These are phyloP conservation scores for Hypoxylon intermedium DNA, from an alignment of 495 filamentous ascomycete species.

Conservation along the genomic window DNA sequence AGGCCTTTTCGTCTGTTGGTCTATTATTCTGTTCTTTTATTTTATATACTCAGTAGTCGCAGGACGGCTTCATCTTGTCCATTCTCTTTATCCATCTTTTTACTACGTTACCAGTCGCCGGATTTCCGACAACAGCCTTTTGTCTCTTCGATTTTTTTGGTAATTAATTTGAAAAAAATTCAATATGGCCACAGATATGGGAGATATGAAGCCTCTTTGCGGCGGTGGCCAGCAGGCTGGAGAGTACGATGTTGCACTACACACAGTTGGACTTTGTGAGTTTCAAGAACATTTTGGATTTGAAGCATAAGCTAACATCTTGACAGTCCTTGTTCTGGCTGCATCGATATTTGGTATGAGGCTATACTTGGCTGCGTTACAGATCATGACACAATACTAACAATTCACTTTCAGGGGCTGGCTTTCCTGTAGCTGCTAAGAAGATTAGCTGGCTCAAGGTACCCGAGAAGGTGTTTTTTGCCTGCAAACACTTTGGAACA, in stretches of 20 bases:
- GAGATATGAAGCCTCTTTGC: constrained; percentile 52
- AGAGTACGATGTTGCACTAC: constrained; percentile 58
- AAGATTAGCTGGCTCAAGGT: constrained; percentile 62
- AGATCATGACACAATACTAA: constrained; percentile 1
- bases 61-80: constrained; percentile 39
- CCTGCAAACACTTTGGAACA: constrained; percentile 71
- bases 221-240: constrained; percentile 50
- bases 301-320: constrained; percentile 20
- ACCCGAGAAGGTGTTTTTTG: constrained; percentile 59
- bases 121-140: constrained; percentile 15
- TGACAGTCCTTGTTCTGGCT: constrained; percentile 48
- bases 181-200: constrained; percentile 32
- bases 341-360: constrained; percentile 50
- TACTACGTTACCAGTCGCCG: constrained; percentile 21
- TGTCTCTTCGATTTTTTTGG: constrained; percentile 10
- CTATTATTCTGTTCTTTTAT: no score
- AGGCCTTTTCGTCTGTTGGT: constrained; percentile 41
- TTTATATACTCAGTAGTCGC: constrained; percentile 39
- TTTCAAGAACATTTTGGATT: constrained; percentile 2
- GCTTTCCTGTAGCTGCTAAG: constrained; percentile 62
- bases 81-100: constrained; percentile 20
- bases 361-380: constrained; percentile 6
- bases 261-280: constrained; percentile 59
- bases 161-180: not conserved
- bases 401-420: constrained; percentile 41